Percentiles rank a stretch among this genome's conserved stretches.
Conservation (phyloP, 331 rosid genomes). For the Pyrus hybrid region DNA sequence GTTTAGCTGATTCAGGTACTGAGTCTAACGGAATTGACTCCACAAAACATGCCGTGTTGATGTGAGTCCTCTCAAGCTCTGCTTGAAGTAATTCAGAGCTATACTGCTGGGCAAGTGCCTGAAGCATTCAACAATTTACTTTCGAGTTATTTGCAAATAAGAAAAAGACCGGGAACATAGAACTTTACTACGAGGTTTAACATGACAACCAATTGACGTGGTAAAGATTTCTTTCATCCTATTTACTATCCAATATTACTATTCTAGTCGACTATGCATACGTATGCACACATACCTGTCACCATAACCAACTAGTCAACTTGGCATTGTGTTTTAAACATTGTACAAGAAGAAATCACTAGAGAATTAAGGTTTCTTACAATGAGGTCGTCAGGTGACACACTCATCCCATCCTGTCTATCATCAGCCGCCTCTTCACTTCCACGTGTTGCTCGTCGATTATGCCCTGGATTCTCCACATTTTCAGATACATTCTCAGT, state of each 20-base stretch:
- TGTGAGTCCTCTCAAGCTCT: conserved; percentile 92
- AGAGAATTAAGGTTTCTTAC: conserved; percentile 44
- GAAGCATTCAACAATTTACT: conserved; percentile 23
- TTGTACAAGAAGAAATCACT: neutral
- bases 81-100: conserved; percentile 79
- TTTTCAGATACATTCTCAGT: conserved; percentile 65
- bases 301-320: neutral
- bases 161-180: neutral
- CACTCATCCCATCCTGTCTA: conserved; percentile 50
- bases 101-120: conserved; percentile 91
- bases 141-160: neutral
- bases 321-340: neutral
- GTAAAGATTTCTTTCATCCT: neutral
- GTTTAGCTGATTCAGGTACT: conserved; percentile 68
- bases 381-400: conserved; percentile 91
- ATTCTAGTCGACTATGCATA: neutral
- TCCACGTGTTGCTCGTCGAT: conserved; percentile 91
- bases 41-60: conserved; percentile 88
- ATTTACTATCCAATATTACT: neutral
- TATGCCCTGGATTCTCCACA: conserved; percentile 79
- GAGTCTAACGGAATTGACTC: conserved; percentile 69
- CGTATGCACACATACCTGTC: neutral
- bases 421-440: conserved; percentile 93
- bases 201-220: neutral
- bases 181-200: neutral